Evolutionary conservation across 176 grass and related monocot species (phyloP).

Genomic region (Triticum urartu): DNA sequence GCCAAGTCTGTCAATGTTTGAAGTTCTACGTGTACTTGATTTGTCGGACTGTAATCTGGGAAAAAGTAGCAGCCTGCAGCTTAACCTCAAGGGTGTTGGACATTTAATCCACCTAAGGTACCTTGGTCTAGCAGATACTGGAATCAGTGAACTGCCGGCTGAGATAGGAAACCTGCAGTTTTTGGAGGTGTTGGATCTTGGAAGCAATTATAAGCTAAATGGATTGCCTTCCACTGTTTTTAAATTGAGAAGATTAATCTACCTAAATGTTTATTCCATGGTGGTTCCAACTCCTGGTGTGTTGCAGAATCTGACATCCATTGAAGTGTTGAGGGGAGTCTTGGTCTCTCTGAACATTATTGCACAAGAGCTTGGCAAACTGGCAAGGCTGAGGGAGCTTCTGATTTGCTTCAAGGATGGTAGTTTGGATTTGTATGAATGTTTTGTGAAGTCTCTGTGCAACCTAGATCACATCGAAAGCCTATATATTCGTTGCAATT

Average conservation of each 20-base stretch:
- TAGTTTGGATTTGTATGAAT: too few relatives aligned
- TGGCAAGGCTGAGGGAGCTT: not conserved
- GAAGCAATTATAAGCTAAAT: rapidly evolving
- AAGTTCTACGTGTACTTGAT: too few relatives aligned
- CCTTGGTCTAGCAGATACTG: too few relatives aligned
- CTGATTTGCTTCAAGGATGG: rapidly evolving
- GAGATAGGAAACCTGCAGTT: not conserved
- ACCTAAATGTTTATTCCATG: too few relatives aligned
- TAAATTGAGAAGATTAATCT: not conserved
- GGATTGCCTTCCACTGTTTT: rapidly evolving
- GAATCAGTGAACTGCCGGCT: not conserved
- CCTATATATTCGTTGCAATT: rapidly evolving
- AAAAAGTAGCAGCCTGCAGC: too few relatives aligned
- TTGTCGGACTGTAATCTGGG: too few relatives aligned
- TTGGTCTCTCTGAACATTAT: not conserved
- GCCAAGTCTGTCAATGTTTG: too few relatives aligned
- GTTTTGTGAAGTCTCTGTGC: not conserved
- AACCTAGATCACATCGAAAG: not conserved
- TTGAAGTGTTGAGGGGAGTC: not conserved
- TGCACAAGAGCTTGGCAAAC: not conserved
- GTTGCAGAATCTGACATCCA: not conserved
- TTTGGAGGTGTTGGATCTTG: not conserved
- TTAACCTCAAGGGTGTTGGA: too few relatives aligned
- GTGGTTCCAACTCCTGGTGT: not conserved
- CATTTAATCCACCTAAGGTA: too few relatives aligned